Percentiles rank a stretch among this genome's conserved stretches.
Evolutionary conservation across 2,329 filamentous ascomycete genomes (phyloP).

Genomic region (Venturia nashicola): DNA sequence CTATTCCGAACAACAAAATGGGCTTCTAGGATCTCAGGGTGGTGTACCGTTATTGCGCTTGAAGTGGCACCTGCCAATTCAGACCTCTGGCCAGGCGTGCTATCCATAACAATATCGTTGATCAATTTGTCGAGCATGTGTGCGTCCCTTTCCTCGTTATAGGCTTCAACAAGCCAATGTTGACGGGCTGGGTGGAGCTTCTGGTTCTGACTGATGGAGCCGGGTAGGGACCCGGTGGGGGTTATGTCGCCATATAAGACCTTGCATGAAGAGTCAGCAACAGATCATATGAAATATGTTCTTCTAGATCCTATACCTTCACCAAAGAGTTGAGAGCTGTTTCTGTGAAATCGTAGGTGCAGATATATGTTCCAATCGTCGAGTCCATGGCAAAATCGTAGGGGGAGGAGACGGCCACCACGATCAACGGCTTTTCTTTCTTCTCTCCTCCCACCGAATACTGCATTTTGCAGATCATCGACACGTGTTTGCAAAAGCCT

Average conservation of each 20-base stretch:
- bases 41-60: constrained; percentile 62
- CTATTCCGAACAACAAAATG: constrained; percentile 93
- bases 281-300: constrained; percentile 73
- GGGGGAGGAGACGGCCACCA: constrained; percentile 86
- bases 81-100: constrained; percentile 52
- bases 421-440: constrained; percentile 70
- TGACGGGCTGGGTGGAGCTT: constrained; percentile 82
- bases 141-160: constrained; percentile 66
- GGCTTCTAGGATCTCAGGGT: constrained; percentile 59
- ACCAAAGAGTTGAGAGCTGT: constrained; percentile 61
- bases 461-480: constrained; percentile 86
- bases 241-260: constrained; percentile 67
- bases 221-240: constrained; percentile 44
- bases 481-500: constrained; percentile 89
- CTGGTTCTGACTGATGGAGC: constrained; percentile 75
- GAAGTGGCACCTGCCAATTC: constrained; percentile 58
- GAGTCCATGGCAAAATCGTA: constrained; percentile 95
- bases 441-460: constrained; percentile 57
- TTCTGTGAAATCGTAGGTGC: constrained; percentile 93
- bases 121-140: constrained; percentile 65
- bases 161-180: constrained; percentile 77
- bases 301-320: not conserved
- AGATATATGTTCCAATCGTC: constrained; percentile 81
- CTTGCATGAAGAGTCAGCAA: constrained; percentile 40
- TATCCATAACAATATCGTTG: constrained; percentile 53